These are phyloP conservation scores for Thelephora ganbajun DNA, from an alignment of 768 basidiomycete genomes.

Conservation along the genomic window DNA sequence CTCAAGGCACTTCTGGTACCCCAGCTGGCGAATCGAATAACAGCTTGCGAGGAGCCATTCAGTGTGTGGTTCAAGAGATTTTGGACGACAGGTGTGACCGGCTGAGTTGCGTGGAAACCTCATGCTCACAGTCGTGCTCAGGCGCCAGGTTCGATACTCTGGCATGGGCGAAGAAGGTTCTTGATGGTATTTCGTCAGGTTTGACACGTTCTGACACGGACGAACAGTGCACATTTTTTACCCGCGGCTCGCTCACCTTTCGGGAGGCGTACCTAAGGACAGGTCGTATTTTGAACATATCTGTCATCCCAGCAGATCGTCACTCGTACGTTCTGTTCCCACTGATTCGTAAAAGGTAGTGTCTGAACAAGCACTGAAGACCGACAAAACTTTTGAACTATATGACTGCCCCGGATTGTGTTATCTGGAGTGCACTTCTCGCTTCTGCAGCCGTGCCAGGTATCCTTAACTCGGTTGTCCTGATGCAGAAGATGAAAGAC, in stretches of 20 bases:
- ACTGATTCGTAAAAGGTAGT: not conserved
- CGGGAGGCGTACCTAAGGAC: slow-evolving; percentile 88
- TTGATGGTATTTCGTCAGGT: slow-evolving; percentile 1
- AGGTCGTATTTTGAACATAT: slow-evolving; percentile 86
- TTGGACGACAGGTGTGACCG: slow-evolving; percentile 35
- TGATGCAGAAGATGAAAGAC: slow-evolving; percentile 82
- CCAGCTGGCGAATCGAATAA: slow-evolving; percentile 69
- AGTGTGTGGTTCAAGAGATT: slow-evolving; percentile 58
- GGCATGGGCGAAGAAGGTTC: slow-evolving; percentile 79
- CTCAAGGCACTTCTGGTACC: slow-evolving; percentile 67
- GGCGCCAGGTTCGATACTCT: slow-evolving; percentile 94
- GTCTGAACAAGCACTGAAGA: slow-evolving; percentile 23
- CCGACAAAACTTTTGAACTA: slow-evolving; percentile 95
- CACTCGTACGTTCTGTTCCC: slow-evolving; percentile 47
- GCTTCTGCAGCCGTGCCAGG: slow-evolving; percentile 94
- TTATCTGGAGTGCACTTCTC: slow-evolving; percentile 69
- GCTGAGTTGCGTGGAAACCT: too few species aligned
- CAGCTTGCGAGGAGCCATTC: slow-evolving; percentile 70
- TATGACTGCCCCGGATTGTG: slow-evolving; percentile 86
- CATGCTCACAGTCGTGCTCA: not conserved
- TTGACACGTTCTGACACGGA: not conserved
- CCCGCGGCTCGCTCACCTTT: slow-evolving; percentile 88
- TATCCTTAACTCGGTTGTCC: slow-evolving; percentile 86
- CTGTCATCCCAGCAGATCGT: slow-evolving; percentile 79
- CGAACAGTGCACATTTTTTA: slow-evolving; percentile 71